Evolutionary conservation across 257 asterid species (phyloP).

Genomic region (Solanum megistacrolobum): DNA sequence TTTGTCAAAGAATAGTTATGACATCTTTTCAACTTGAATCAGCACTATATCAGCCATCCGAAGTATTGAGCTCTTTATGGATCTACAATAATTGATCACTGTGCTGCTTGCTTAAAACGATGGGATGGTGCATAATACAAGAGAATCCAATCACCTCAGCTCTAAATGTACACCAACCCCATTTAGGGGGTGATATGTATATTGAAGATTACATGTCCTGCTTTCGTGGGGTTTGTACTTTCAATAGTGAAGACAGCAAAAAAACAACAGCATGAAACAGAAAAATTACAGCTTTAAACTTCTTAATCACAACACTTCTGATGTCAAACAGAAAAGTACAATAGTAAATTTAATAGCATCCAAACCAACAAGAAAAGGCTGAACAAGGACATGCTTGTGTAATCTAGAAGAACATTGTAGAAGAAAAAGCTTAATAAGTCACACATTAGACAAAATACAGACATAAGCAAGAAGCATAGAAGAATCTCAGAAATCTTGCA

Average conservation of each 20-base stretch:
- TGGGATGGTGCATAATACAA: background rate
- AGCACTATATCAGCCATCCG: background rate
- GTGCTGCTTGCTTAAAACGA: background rate
- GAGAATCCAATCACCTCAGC: background rate
- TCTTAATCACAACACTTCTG: background rate
- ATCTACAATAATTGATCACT: background rate
- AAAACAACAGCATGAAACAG: background rate
- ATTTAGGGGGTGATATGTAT: background rate
- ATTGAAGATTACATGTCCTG: background rate
- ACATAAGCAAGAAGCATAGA: background rate
- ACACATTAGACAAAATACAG: background rate
- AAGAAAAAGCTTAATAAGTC: background rate
- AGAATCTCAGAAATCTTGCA: background rate
- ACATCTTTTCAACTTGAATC: background rate
- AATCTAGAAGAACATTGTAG: background rate
- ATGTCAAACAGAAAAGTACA: background rate
- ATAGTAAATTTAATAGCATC: background rate
- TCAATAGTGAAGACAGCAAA: background rate
- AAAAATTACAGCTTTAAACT: background rate
- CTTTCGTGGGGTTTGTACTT: background rate
- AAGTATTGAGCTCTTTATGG: background rate
- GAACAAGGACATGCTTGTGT: background rate
- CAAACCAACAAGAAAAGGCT: background rate
- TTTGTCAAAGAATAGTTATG: background rate
- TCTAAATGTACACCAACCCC: background rate